Base-by-base conservation (phyloP, 2,329 filamentous ascomycete species). In the Penicillium vulpinum region DNA sequence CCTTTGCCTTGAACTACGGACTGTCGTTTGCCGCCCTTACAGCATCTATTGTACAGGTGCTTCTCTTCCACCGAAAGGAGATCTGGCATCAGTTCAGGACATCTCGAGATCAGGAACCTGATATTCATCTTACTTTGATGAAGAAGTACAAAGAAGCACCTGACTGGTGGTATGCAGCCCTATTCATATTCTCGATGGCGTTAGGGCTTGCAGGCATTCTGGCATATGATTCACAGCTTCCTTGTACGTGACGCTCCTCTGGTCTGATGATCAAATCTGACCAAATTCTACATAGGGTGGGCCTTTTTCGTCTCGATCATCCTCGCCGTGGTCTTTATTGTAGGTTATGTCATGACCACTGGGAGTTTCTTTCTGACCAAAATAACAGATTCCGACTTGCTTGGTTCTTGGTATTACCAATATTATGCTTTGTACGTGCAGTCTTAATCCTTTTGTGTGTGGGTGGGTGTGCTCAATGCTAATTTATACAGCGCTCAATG, bases 41-140 rank as follows among this genome's bases (percentile, higher is more conserved):
- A 16, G 68, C 71, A 18, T 62, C 67, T 21, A 58, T 74, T 7
- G 62, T 72, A 21, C 70, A 74, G 46, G 67, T 69, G 16, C 62
- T 66, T 36, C 64, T 73, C 11, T 71, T 71, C 57, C 68, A 75
- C 45, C 63, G 70, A 31, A 62, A 63, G 28, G 71, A 74, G 51
- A 71, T 74, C 11, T 70, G 66, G 65, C 64, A 67, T 51, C 64
- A 67, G 40, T 69, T 70, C 35, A 71, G 62, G 38, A 62, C 67
- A 38, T 58, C 69, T 21, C 63, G 62, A 2, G 44, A 63, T 5
- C 58, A 64, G 26, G 58, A 59, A 41, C 63, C 83, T 67, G 85
- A 87, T 61, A 82, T 86, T 35, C 85, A 87, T 69, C 86, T 87
- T 81, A 84, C 82, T 57, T 72, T 87, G 22, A 87, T 87, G 85